A percentile compares a stretch with the other conserved stretches of the same genome.
Conservation (phyloP, 2,329 filamentous ascomycete genomes). For the Fusarium multiceps region DNA sequence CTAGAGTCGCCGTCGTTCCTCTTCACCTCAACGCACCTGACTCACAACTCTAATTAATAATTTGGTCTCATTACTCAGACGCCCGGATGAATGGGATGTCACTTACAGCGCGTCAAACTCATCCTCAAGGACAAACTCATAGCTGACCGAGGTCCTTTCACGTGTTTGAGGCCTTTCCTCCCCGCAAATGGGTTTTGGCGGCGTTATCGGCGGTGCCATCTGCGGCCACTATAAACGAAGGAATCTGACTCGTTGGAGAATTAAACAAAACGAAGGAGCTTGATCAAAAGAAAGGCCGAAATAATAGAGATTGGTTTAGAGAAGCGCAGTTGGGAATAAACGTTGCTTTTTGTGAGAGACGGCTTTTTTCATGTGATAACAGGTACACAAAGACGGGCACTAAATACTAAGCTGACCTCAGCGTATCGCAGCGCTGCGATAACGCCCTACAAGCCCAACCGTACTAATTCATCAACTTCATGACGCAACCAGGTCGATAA, state of each 20-base stretch:
- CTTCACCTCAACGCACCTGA: slow-evolving; percentile 55
- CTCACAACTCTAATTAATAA: slow-evolving; percentile 7
- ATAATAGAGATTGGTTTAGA: slow-evolving; percentile 1
- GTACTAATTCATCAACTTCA: slow-evolving; percentile 28
- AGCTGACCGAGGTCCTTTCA: slow-evolving; percentile 37
- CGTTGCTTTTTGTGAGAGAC: slow-evolving; percentile 11
- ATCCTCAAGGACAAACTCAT: slow-evolving; percentile 58
- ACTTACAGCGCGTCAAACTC: slow-evolving; percentile 68
- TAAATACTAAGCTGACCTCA: slow-evolving; percentile 23
- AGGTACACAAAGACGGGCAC: background rate
- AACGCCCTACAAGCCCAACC: slow-evolving; percentile 31
- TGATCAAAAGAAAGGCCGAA: background rate
- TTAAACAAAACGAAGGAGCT: slow-evolving; percentile 1
- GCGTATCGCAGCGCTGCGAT: slow-evolving; percentile 36
- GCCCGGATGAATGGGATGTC: background rate
- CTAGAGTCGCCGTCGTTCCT: slow-evolving; percentile 28
- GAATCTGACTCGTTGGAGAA: background rate
- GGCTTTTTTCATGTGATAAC: slow-evolving; percentile 31
- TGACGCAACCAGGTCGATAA: slow-evolving; percentile 34
- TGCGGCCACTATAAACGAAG: slow-evolving; percentile 4
- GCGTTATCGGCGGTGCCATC: slow-evolving; percentile 36
- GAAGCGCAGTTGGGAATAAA: slow-evolving; percentile 1
- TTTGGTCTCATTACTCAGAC: no score
- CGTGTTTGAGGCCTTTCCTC: slow-evolving; percentile 35
- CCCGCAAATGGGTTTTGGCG: slow-evolving; percentile 34